phyloP scores from a whole-genome alignment of 129 eudicot species.

The Flaveria robusta region DNA sequence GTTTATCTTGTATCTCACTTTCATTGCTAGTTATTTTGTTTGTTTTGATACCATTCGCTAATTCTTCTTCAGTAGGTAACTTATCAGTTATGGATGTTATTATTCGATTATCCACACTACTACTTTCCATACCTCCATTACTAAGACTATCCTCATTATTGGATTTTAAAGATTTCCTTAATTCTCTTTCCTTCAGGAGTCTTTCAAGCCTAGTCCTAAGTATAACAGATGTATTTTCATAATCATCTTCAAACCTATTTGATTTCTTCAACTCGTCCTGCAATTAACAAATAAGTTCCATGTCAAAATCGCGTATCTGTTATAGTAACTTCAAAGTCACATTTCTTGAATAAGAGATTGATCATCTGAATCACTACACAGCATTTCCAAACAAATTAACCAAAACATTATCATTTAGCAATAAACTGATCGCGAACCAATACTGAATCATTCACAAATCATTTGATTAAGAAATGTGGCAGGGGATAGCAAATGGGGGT shows the following conservation, averaged over 20 bases:
- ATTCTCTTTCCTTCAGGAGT: constrained; percentile 69
- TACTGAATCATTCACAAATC: no score
- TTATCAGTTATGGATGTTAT: constrained; percentile 37
- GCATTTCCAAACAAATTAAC: neutral
- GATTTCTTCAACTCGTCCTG: constrained; percentile 55
- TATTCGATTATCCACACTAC: constrained; percentile 30
- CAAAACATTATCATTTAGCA: neutral
- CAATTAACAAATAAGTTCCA: constrained; percentile 21
- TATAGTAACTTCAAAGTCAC: neutral
- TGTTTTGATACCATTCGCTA: constrained; percentile 36
- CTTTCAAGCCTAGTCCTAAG: constrained; percentile 72
- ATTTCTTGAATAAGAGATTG: neutral
- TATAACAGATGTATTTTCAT: constrained; percentile 38
- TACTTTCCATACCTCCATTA: constrained; percentile 36
- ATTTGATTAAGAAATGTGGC: no score
- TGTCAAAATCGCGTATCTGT: neutral
- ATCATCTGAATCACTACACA: neutral
- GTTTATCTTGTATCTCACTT: constrained; percentile 37
- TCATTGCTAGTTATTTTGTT: constrained; percentile 32
- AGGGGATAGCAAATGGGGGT: neutral
- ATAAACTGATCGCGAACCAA: no score
- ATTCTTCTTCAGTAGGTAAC: constrained; percentile 43
- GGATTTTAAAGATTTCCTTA: constrained; percentile 53
- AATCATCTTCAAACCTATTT: constrained; percentile 38
- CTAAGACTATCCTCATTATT: constrained; percentile 43